A percentile compares a stretch with the other conserved stretches of the same genome.
Evolutionary conservation across 345 rosid species (phyloP).

Genomic region (Leavenworthia alabamica): DNA sequence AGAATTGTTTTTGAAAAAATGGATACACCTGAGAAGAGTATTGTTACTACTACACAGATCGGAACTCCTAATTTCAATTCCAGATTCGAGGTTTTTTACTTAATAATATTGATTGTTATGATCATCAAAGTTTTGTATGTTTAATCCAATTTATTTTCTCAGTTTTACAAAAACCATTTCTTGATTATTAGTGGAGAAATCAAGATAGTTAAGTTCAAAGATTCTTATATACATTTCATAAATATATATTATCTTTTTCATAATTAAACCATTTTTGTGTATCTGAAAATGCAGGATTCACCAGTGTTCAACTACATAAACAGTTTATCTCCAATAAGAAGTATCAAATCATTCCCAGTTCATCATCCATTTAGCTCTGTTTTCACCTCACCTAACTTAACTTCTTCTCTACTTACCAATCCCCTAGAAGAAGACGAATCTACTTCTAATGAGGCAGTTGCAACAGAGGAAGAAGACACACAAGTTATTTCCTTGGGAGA

Average conservation of each 20-base stretch:
- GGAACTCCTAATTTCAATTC: slow-evolving; percentile 50
- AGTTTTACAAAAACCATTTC: not conserved
- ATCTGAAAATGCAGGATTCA: slow-evolving; percentile 62
- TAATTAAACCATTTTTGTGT: too few species aligned
- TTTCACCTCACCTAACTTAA: slow-evolving; percentile 90
- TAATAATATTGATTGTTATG: not conserved
- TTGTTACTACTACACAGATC: slow-evolving; percentile 43
- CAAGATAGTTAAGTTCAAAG: slow-evolving; percentile 9
- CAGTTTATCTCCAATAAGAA: slow-evolving; percentile 91
- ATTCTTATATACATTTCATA: too few species aligned
- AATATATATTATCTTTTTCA: too few species aligned
- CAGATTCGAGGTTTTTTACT: slow-evolving; percentile 62
- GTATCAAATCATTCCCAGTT: slow-evolving; percentile 53
- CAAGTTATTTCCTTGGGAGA: too few species aligned
- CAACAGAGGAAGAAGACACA: not conserved
- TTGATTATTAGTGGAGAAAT: not conserved
- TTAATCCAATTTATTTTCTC: not conserved
- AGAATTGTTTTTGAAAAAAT: slow-evolving; percentile 28
- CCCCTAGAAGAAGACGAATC: slow-evolving; percentile 30
- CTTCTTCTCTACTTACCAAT: slow-evolving; percentile 54
- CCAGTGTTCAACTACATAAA: slow-evolving; percentile 87
- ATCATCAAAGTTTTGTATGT: not conserved
- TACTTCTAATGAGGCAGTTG: slow-evolving; percentile 20
- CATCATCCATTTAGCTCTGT: slow-evolving; percentile 69
- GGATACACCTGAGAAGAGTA: slow-evolving; percentile 84